phyloP scores from a whole-genome alignment of 2,329 filamentous ascomycete genomes.

The Exophiala sp. region DNA sequence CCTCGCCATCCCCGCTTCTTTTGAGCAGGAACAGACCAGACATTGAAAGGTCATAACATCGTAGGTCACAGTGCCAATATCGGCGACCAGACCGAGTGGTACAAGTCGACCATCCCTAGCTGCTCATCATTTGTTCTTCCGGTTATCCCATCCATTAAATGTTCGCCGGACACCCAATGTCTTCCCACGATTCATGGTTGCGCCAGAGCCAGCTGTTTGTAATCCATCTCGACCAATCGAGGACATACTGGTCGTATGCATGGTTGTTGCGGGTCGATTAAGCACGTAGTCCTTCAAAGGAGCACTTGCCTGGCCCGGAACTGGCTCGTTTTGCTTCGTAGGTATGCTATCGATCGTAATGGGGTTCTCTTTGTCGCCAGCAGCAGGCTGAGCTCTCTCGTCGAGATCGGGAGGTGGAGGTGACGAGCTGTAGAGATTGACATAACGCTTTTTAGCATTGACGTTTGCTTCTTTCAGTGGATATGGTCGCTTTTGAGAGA shows the following conservation, averaged over 20 bases:
- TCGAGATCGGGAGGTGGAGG: constrained; percentile 9
- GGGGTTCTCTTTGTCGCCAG: constrained; percentile 3
- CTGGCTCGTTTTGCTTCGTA: constrained; percentile 9
- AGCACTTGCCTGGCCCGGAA: constrained; percentile 1
- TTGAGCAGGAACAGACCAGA: too few relatives aligned
- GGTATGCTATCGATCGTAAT: constrained; percentile 2
- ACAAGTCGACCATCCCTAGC: too few relatives aligned
- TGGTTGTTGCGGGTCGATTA: constrained; percentile 32
- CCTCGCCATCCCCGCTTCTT: too few relatives aligned
- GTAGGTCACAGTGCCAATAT: background rate
- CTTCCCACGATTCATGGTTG: constrained; percentile 30
- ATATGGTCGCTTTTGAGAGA: constrained; percentile 8
- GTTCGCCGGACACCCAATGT: constrained; percentile 43
- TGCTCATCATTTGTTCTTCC: constrained; percentile 18
- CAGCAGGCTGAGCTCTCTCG: background rate
- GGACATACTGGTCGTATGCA: constrained; percentile 35
- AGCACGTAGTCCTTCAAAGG: constrained; percentile 27
- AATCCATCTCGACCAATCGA: constrained; percentile 14
- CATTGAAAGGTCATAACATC: too few relatives aligned
- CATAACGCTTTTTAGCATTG: constrained; percentile 31
- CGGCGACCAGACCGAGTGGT: background rate
- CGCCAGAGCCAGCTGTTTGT: constrained; percentile 23
- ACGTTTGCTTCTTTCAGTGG: constrained; percentile 9
- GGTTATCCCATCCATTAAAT: constrained; percentile 41
- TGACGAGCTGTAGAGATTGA: constrained; percentile 30